Conservation (phyloP, 208 protist genomes). For the Leishmania mexicana region DNA sequence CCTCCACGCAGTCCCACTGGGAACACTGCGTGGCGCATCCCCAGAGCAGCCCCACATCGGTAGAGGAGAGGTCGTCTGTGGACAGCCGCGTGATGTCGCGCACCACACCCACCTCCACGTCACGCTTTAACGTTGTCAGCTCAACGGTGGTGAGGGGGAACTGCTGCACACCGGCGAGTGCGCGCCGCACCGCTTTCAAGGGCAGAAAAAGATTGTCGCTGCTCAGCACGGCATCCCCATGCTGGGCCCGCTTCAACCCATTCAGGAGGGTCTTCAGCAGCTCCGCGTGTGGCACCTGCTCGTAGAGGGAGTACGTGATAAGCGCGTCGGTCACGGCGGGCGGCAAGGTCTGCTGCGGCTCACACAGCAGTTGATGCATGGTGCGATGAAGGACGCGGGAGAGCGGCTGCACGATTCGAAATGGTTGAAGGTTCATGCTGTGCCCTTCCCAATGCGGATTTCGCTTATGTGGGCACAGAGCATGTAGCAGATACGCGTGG, state of each 20-base stretch:
- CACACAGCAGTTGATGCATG: constrained; percentile 25
- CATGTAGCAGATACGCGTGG: not conserved
- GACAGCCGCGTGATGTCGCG: constrained; percentile 33
- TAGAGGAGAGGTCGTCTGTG: constrained; percentile 15
- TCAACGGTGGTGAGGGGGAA: constrained; percentile 33
- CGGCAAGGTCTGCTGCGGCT: constrained; percentile 9
- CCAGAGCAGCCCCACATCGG: constrained; percentile 46
- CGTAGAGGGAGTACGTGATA: constrained; percentile 43
- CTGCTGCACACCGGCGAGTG: constrained; percentile 43
- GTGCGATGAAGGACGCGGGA: constrained; percentile 43
- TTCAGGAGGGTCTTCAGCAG: constrained; percentile 31
- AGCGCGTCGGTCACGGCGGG: constrained; percentile 36
- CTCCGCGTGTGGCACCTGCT: constrained; percentile 58
- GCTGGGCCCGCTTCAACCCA: not conserved
- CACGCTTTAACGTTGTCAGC: constrained; percentile 18
- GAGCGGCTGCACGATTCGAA: constrained; percentile 51
- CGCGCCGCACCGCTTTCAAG: constrained; percentile 22
- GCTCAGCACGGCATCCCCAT: constrained; percentile 8
- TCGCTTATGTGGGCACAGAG: not conserved
- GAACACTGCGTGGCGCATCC: constrained; percentile 34
- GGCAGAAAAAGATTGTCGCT: constrained; percentile 15
- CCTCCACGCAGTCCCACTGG: constrained; percentile 38
- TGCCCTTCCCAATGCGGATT: not conserved
- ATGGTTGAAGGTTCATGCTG: constrained; percentile 61
- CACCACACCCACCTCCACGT: constrained; percentile 30